These are phyloP conservation scores for Neofusicoccum kwambonambiense DNA, from an alignment of 2,329 filamentous ascomycete genomes.

Conservation along the genomic window DNA sequence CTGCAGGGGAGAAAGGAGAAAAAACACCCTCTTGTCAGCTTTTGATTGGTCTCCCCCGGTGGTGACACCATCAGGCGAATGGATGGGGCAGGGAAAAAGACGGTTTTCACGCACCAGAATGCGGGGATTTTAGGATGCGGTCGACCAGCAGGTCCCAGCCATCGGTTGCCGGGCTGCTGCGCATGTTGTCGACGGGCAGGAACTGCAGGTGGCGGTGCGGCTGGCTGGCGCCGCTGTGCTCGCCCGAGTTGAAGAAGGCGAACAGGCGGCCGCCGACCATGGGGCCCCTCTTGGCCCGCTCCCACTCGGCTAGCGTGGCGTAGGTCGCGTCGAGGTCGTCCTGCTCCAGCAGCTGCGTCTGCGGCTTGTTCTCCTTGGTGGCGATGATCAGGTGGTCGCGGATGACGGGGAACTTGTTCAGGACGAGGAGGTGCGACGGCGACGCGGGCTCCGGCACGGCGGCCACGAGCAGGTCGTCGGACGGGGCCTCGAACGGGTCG, in stretches of 20 bases:
- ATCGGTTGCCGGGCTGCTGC: slow-evolving; percentile 43
- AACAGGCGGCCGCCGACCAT: slow-evolving; percentile 47
- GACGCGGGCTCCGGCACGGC: slow-evolving; percentile 41
- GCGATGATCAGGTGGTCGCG: slow-evolving; percentile 70
- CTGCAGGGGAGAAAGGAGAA: not conserved
- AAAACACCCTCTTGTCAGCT: not conserved
- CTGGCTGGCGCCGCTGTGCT: slow-evolving; percentile 68
- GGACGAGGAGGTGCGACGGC: slow-evolving; percentile 61
- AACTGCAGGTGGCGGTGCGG: slow-evolving; percentile 71
- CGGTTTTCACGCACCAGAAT: slow-evolving; percentile 4
- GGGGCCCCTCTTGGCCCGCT: slow-evolving; percentile 28
- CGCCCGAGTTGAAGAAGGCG: slow-evolving; percentile 70
- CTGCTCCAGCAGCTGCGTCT: slow-evolving; percentile 62
- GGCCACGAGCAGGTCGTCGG: slow-evolving; percentile 54
- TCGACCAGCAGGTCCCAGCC: slow-evolving; percentile 54
- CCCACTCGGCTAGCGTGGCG: slow-evolving; percentile 61
- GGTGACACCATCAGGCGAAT: too few relatives aligned
- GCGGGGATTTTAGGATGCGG: slow-evolving; percentile 27
- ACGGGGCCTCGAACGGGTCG: slow-evolving; percentile 66
- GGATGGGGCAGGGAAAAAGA: not conserved
- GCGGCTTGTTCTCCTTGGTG: slow-evolving; percentile 62
- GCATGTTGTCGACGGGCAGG: slow-evolving; percentile 64
- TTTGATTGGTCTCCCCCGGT: too few relatives aligned
- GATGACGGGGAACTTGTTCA: slow-evolving; percentile 75
- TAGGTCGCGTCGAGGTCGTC: slow-evolving; percentile 62